Percentiles rank a stretch among this genome's conserved stretches.
Evolutionary conservation across 257 asterid genomes (phyloP).

Genomic region (Primulina huaijiensis): DNA sequence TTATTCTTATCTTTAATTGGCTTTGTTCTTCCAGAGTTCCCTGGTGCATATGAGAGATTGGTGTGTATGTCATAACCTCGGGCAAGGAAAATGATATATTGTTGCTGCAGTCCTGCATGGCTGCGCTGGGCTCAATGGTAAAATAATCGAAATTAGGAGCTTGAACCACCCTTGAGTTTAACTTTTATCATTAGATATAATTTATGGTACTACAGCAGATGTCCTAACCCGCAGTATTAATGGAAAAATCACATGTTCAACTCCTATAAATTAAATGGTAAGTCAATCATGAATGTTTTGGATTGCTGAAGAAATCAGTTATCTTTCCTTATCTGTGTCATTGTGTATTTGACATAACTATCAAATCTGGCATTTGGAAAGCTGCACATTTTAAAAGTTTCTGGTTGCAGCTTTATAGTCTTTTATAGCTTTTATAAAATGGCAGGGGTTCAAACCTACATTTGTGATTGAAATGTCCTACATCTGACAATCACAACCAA

Average conservation of each 20-base stretch:
- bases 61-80: not conserved
- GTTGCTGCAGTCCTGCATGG: not conserved
- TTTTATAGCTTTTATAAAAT: not conserved
- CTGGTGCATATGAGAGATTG: not conserved
- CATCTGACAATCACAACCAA: not conserved
- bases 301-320: not conserved
- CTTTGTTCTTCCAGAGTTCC: constrained; percentile 14
- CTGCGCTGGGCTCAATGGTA: not conserved
- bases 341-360: not conserved
- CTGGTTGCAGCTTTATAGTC: not conserved
- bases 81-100: constrained; percentile 2
- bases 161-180: not conserved
- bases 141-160: not conserved
- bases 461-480: not conserved
- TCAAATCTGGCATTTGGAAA: not conserved
- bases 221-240: too few species aligned
- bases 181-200: too few species aligned
- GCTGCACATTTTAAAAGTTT: not conserved
- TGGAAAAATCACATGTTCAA: not conserved
- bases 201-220: not conserved
- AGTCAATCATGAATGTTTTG: not conserved
- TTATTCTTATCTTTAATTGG: constrained; percentile 14
- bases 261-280: not conserved
- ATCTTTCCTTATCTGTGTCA: not conserved
- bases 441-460: not conserved